Evolutionary conservation across 345 rosid species (phyloP), one percentile per base, ranked within the genome.

Genomic region (Rhizophora mangle): DNA sequence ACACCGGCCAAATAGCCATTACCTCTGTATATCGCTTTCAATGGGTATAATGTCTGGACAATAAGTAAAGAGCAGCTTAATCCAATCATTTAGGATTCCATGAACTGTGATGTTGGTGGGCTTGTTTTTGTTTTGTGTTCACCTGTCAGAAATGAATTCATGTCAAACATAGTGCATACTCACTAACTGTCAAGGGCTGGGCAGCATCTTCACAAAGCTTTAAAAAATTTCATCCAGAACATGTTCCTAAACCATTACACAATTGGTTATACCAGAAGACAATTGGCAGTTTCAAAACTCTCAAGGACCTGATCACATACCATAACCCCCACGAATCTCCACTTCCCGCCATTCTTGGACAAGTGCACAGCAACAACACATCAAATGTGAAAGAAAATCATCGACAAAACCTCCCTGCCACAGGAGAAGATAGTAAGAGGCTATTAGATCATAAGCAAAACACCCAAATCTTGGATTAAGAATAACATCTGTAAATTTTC

Each of bases 351-450:
- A 88, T 81, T 95, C 99, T 89, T 92, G 99, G 64, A 95, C 98
- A 43, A 95, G 98, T 22, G 99, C 96, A 66, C 99, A 95, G 76
- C 99, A 95, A 79, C 99, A 95, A 61, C 98, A 95, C 96, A 95
- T 92, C 43, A 95, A 49, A 84, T 95, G 99, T 6, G 99, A 92
- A 62, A 92, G 96, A 78, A 95, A 95, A 81, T 95, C 98, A 63
- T 92, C 99, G 64, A 92, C 54, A 55, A 77, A 87, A 55, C 99
- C 99, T 66, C 97, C 98, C 99, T 92, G 90, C 57, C 8, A 71
- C 67, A 66, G 31, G 26, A 47, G 7, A 24, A 27, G 49, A 20
- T 27, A 32, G 31, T 6, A 1, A 21, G 37, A 7, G 16, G 6
- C 51, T 10, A 27, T n/a, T 26, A 39, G 8, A 26, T 47, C 24